Conservation (phyloP, 306 rosid species). For the Quercus rubra region DNA sequence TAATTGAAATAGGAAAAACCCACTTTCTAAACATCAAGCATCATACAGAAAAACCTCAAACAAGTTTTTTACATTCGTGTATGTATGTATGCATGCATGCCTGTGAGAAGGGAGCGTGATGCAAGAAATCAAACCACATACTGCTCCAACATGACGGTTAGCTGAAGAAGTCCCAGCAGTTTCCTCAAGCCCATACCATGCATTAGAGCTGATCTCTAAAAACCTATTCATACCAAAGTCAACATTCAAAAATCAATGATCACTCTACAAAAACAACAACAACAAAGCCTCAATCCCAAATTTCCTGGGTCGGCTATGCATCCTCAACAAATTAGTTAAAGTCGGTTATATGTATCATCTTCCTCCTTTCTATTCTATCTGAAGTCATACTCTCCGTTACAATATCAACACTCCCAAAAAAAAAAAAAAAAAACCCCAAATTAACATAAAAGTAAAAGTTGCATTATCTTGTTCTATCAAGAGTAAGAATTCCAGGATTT, state of each 20-base stretch:
- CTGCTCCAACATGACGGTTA: constrained; percentile 82
- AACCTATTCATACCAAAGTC: constrained; percentile 36
- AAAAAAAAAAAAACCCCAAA: not conserved
- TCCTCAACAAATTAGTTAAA: no score
- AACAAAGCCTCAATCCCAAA: no score
- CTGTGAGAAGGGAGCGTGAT: not conserved
- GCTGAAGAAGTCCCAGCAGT: constrained; percentile 72
- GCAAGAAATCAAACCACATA: constrained; percentile 30
- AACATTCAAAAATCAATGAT: not conserved
- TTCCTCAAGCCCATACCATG: constrained; percentile 92
- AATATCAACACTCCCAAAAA: not conserved
- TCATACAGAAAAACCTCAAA: not conserved
- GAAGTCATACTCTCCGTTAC: no score
- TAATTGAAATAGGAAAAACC: no score
- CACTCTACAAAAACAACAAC: no score
- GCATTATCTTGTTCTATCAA: not conserved
- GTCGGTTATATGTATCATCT: no score
- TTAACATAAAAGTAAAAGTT: not conserved
- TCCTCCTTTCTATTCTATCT: no score
- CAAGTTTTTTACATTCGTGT: not conserved
- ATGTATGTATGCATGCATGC: not conserved
- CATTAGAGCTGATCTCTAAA: constrained; percentile 60
- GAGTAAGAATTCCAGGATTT: no score
- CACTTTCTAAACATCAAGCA: not conserved
- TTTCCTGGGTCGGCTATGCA: no score